Percentiles rank a stretch among this genome's conserved stretches.
phyloP scores from a whole-genome alignment of 495 filamentous ascomycete species.

The Aspergillus asperescens region DNA sequence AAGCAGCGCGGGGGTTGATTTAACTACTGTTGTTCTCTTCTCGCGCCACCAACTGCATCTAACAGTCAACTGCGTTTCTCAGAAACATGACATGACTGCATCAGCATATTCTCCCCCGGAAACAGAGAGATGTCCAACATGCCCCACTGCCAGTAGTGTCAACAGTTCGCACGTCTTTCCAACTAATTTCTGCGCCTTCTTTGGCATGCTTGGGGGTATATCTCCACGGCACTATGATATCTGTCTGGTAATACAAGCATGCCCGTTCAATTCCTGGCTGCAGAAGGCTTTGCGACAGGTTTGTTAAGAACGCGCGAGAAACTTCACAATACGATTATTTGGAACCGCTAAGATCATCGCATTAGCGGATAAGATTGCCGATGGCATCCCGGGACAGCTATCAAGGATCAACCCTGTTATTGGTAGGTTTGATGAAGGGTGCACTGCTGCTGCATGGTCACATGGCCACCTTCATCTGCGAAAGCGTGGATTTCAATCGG shows the following conservation, averaged over 20 bases:
- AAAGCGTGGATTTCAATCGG: not conserved
- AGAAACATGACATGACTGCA: too few species aligned
- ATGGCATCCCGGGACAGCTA: not conserved
- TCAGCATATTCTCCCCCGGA: conserved; percentile 31
- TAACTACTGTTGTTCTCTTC: not conserved
- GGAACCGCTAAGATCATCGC: not conserved
- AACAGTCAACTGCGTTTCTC: too few species aligned
- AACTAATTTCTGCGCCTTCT: not conserved
- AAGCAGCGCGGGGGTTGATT: conserved; percentile 19
- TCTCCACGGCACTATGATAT: not conserved
- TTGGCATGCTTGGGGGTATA: not conserved
- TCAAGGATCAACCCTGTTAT: not conserved
- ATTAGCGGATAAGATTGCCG: not conserved
- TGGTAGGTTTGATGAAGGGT: not conserved
- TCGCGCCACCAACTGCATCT: too few species aligned
- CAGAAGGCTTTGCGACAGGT: not conserved
- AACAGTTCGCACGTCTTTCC: conserved; percentile 50
- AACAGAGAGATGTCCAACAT: conserved; percentile 15
- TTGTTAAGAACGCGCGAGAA: not conserved
- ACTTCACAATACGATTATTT: not conserved
- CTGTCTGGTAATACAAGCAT: not conserved
- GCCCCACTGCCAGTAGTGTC: conserved; percentile 21
- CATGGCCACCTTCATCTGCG: not conserved
- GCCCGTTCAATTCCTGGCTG: not conserved
- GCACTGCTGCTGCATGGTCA: not conserved